Evolutionary conservation across 768 basidiomycete species (phyloP), one percentile per base, ranked within the genome.

Genomic region (Hysterangium stoloniferum): DNA sequence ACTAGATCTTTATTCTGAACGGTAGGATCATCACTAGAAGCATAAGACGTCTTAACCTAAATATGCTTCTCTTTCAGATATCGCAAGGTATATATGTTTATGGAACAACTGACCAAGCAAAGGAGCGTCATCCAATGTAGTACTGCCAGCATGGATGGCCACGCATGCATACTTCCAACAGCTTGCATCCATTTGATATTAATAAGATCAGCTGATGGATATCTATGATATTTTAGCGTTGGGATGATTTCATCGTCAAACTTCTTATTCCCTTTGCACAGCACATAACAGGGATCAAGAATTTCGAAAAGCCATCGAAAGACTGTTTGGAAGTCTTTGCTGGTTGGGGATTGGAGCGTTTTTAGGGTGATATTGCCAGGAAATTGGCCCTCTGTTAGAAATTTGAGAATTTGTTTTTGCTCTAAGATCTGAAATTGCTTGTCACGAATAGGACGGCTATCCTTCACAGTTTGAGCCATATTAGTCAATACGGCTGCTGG

Each of bases 61-160:
- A 27, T 17, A 28, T 20, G 46, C 3, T 11, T 6, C 27, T 27
- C n/a, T 20, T 7, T 8, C 17, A 36, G 33, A 29, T 31, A 42
- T 17, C 27, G 5, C 22, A 52, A 32, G 20, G 19, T n/a, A 52
- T 45, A 9, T 27, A 51, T 45, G 22, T 20, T 20, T 19, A n/a
- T 4, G 15, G 45, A 7, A 53, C 13, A n/a, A 62, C 72, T 24
- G 58, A 94, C 95, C 69, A 84, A 85, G 59, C 86, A 84, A 56
- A 89, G 64, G 58, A 89, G 84, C 6, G 87, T 88, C 12, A 99
- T 68, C 96, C 96, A 99, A 65, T 94, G 86, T 29, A 98, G 63
- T 60, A 88, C 86, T 19, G 87, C 95, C 13, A 98, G 71, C 22
- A 96, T 66, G 19, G 79, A 72, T 0, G 91, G 89, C 96, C 95